Evolutionary conservation across 768 basidiomycete genomes (phyloP), one percentile per base, ranked within the genome.

Genomic region (Suillus subaureus): DNA sequence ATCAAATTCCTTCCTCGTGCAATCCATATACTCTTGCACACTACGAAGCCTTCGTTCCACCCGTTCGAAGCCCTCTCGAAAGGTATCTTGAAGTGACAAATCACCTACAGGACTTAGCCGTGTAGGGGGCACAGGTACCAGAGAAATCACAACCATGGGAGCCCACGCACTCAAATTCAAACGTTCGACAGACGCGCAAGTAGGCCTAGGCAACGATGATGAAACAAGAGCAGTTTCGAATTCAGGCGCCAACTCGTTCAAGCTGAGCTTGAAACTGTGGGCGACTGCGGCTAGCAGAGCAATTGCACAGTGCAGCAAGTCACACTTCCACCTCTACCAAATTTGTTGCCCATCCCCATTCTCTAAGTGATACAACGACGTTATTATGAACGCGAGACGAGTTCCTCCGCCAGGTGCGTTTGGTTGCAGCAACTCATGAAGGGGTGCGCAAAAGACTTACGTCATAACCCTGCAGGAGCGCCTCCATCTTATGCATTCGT

Each of bases 401-500:
- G 35, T 40, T 4, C 69, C 71, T 15, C 69, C 61, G 6, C 58
- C 49, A 0, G 70, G 75, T 71, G 21, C 15, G 70, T 64, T 42
- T 8, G 9, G 7, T 23, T 5, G 18, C 15, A 13, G 18, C 18
- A 23, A 40, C 9, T 4, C 7, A 18, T 28, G 18, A 45, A 45
- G 9, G 43, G 8, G 21, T 45, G 26, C 15, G 37, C 39, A 21
- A 13, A 43, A 18, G 15, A 33, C 56, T 42, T n/a, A 42, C 6
- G 26, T 40, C n/a, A 18, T 16, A 28, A 11, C 23, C n/a, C 18
- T 21, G 69, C 72, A 88, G 79, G 82, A 63, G 69, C 84, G 64
- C 81, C 86, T 26, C 87, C 88, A 4, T 78, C 85, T 2, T 90
- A 88, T 77, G 81, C 83, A n/a, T 86, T 86, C 72, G 83, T 86